phyloP scores from a whole-genome alignment of 2,329 filamentous ascomycete genomes.

The Penicillium nordicum region DNA sequence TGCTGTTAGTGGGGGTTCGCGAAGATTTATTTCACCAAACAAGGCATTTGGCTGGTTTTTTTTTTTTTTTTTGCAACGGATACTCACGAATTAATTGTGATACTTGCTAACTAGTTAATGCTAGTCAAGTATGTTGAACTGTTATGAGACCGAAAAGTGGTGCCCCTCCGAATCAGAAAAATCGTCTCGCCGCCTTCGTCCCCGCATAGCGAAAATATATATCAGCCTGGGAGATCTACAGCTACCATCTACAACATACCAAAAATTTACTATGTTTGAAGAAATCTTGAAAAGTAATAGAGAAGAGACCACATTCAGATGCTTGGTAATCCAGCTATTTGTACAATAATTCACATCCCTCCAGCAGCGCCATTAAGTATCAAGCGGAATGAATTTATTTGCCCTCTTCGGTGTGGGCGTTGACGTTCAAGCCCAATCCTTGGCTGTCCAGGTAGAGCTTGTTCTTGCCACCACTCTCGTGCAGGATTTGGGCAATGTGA shows the following conservation, averaged over 20 bases:
- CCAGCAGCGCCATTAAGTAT: constrained; percentile 22
- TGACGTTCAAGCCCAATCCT: constrained; percentile 86
- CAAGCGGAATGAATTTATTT: constrained; percentile 29
- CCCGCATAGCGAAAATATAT: constrained; percentile 24
- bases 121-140: background rate
- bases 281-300: constrained; percentile 8
- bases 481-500: constrained; percentile 79
- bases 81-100: constrained; percentile 1
- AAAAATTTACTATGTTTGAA: background rate
- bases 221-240: background rate
- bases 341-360: constrained; percentile 32
- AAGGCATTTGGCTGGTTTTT: background rate
- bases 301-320: constrained; percentile 36
- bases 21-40: background rate
- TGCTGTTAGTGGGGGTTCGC: constrained; percentile 4
- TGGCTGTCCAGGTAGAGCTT: constrained; percentile 90
- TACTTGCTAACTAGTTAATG: background rate
- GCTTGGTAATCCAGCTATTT: constrained; percentile 37
- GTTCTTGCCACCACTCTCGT: constrained; percentile 83
- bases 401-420: constrained; percentile 30
- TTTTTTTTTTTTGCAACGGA: background rate
- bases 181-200: constrained; percentile 32
- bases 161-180: constrained; percentile 23
- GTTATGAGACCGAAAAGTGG: constrained; percentile 10
- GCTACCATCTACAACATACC: background rate